These are phyloP conservation scores for Chalciporus chontae DNA, from an alignment of 768 basidiomycete genomes.

Conservation along the genomic window DNA sequence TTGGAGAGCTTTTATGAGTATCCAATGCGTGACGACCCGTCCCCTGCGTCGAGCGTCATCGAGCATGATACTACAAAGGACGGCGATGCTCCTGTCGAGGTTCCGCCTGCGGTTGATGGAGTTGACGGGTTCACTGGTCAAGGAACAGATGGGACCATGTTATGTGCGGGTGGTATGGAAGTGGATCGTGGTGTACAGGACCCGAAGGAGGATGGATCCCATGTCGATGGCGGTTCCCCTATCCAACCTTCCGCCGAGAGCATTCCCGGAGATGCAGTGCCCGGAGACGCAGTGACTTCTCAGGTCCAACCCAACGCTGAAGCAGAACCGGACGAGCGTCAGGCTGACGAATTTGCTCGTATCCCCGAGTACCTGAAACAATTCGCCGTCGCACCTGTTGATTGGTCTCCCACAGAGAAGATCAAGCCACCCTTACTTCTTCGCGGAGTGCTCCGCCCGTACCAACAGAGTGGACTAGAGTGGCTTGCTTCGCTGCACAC, in stretches of 20 bases:
- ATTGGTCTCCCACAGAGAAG: conserved; percentile 58
- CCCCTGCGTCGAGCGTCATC: conserved; percentile 28
- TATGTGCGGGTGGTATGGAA: background rate
- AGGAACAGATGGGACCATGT: background rate
- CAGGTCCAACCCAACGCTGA: conserved; percentile 5
- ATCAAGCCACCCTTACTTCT: conserved; percentile 70
- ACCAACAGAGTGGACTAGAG: conserved; percentile 90
- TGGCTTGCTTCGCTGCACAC: conserved; percentile 89
- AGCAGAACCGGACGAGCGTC: conserved; percentile 12
- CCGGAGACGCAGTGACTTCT: background rate
- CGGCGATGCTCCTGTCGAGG: background rate
- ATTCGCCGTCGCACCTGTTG: conserved; percentile 68
- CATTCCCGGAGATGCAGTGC: background rate
- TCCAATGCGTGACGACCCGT: conserved; percentile 21
- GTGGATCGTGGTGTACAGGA: background rate
- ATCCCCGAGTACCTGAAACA: conserved; percentile 58
- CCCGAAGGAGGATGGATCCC: background rate
- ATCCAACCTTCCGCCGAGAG: background rate
- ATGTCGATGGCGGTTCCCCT: background rate
- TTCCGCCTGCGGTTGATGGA: background rate
- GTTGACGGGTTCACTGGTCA: background rate
- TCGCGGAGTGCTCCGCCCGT: conserved; percentile 85
- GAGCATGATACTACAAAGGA: conserved; percentile 23
- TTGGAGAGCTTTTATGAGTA: conserved; percentile 24
- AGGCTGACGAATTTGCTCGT: conserved; percentile 33